Conservation (phyloP, 768 basidiomycete species). For the Serendipita indica region DNA sequence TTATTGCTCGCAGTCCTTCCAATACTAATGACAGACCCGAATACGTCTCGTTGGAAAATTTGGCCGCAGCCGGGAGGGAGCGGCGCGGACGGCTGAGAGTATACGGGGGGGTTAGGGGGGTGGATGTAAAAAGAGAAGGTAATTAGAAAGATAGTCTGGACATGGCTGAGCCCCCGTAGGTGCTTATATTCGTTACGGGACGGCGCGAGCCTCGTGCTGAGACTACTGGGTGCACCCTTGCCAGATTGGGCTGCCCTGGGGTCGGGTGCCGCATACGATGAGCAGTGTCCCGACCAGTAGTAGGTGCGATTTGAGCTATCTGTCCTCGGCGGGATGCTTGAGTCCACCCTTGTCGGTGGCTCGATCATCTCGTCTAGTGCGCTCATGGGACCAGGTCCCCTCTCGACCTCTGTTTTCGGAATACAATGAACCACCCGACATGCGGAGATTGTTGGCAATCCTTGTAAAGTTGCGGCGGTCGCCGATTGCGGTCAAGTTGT, state of each 20-base stretch:
- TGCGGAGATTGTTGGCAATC: too few relatives aligned
- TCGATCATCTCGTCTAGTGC: background rate
- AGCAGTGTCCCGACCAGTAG: background rate
- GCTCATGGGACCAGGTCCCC: constrained; percentile 3
- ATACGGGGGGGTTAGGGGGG: background rate
- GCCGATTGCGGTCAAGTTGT: too few relatives aligned
- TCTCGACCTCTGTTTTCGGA: too few relatives aligned
- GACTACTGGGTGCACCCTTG: background rate
- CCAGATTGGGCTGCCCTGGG: constrained; percentile 5
- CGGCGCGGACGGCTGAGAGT: background rate
- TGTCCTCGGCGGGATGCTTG: background rate
- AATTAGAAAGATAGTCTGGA: background rate
- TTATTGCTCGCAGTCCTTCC: background rate
- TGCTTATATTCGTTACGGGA: background rate
- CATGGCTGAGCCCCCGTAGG: background rate
- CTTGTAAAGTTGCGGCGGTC: too few relatives aligned
- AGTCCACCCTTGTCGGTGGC: background rate
- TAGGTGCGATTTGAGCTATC: background rate
- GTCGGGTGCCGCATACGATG: background rate
- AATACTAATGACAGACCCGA: too few relatives aligned
- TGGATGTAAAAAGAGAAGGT: background rate
- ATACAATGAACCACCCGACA: too few relatives aligned
- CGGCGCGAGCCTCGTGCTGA: background rate
- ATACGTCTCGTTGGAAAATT: background rate
- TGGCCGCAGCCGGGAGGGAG: background rate